Percentiles rank a stretch among this genome's conserved stretches.
Evolutionary conservation across 768 basidiomycete species (phyloP).

Genomic region (Lentinula edodes): DNA sequence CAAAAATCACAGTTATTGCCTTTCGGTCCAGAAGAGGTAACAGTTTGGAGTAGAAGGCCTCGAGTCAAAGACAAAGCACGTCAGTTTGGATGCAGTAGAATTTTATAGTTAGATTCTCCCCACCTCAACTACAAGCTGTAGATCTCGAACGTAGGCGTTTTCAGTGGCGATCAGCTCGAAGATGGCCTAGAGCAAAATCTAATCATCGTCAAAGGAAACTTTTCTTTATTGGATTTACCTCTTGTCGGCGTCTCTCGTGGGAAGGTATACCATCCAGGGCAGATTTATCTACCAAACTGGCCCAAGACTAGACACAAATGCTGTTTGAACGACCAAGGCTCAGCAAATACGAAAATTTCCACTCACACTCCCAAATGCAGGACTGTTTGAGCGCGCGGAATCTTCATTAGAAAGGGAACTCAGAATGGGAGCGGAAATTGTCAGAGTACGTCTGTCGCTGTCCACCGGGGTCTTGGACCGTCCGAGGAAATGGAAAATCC

Average conservation of each 20-base stretch:
- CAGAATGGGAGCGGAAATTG: slow-evolving; percentile 68
- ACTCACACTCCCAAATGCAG: slow-evolving; percentile 65
- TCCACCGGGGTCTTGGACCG: slow-evolving; percentile 47
- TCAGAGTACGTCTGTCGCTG: slow-evolving; percentile 37
- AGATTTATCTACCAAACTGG: slow-evolving; percentile 81
- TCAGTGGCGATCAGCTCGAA: slow-evolving; percentile 95
- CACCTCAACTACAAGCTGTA: slow-evolving; percentile 91
- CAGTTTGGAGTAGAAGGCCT: slow-evolving; percentile 86
- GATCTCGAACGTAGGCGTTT: slow-evolving; percentile 80
- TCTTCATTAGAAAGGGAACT: slow-evolving; percentile 19
- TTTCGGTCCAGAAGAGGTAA: slow-evolving; percentile 67
- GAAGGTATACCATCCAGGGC: slow-evolving; percentile 77
- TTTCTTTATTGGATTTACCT: slow-evolving; percentile 35
- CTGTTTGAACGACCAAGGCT: neutral
- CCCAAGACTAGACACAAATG: slow-evolving; percentile 64
- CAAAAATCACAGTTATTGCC: slow-evolving; percentile 79
- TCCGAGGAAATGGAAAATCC: slow-evolving; percentile 60
- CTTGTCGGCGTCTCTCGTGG: slow-evolving; percentile 81
- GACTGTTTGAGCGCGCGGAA: slow-evolving; percentile 41
- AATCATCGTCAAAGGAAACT: neutral
- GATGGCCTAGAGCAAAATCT: slow-evolving; percentile 51
- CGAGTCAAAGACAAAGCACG: neutral
- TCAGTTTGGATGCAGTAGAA: slow-evolving; percentile 3
- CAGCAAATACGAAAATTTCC: slow-evolving; percentile 6
- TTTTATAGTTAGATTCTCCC: slow-evolving; percentile 8